Percentiles rank a stretch among this genome's conserved stretches.
Conservation (phyloP, 2,329 filamentous ascomycete genomes). For the Teratosphaeria epicoccoides region DNA sequence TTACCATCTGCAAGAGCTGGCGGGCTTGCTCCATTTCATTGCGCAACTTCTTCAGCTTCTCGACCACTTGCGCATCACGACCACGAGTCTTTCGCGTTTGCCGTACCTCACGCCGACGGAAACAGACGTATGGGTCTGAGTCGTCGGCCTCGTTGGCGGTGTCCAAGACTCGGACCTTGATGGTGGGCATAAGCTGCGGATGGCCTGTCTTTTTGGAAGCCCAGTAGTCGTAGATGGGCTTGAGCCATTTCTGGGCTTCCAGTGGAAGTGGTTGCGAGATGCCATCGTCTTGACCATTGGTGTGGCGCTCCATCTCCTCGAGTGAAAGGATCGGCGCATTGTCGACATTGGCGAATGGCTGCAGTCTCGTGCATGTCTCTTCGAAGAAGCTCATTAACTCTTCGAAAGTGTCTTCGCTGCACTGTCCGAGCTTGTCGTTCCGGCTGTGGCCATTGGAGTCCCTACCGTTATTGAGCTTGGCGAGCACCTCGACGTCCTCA, state of each 20-base stretch:
- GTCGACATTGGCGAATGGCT: slow-evolving; percentile 83
- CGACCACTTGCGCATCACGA: slow-evolving; percentile 84
- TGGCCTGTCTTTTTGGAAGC: slow-evolving; percentile 56
- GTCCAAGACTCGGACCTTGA: slow-evolving; percentile 68
- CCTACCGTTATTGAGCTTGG: slow-evolving; percentile 69
- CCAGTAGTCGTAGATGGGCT: slow-evolving; percentile 85
- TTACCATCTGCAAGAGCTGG: slow-evolving; percentile 65
- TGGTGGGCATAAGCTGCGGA: slow-evolving; percentile 59
- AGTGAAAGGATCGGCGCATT: slow-evolving; percentile 63
- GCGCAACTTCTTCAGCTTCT: slow-evolving; percentile 85
- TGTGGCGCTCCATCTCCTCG: slow-evolving; percentile 51
- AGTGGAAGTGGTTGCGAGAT: slow-evolving; percentile 36
- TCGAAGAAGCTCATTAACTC: slow-evolving; percentile 92
- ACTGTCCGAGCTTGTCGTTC: slow-evolving; percentile 41
- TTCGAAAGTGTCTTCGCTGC: slow-evolving; percentile 87
- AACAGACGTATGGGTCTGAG: slow-evolving; percentile 94
- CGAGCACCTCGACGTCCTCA: slow-evolving; percentile 79
- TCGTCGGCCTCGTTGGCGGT: slow-evolving; percentile 91
- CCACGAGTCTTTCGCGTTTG: slow-evolving; percentile 91
- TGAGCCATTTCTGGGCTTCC: slow-evolving; percentile 50
- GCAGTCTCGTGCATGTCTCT: slow-evolving; percentile 68
- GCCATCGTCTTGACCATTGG: slow-evolving; percentile 37
- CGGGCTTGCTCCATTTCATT: slow-evolving; percentile 85
- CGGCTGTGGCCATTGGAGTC: slow-evolving; percentile 20
- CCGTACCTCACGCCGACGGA: slow-evolving; percentile 85